Evolutionary conservation across 495 filamentous ascomycete genomes (phyloP).

Genomic region (Arthonia radiata): DNA sequence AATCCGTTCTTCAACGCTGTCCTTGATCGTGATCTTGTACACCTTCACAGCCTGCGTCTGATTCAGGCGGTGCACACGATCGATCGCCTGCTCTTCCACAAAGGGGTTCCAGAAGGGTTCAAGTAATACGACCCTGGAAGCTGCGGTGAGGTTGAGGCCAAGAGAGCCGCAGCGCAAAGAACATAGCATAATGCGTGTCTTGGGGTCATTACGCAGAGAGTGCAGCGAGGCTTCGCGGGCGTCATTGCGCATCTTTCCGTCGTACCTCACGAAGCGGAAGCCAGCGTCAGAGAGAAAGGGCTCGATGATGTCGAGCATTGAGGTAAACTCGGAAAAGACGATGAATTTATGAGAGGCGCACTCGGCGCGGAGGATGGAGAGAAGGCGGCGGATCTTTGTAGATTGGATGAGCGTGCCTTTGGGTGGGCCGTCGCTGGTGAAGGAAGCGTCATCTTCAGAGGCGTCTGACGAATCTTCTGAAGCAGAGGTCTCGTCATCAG

Average conservation of each 20-base stretch:
- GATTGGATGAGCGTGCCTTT: conserved; percentile 31
- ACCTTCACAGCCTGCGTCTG: conserved; percentile 85
- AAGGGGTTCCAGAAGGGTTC: conserved; percentile 99
- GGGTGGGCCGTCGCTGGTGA: conserved; percentile 5
- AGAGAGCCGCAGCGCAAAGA: conserved; percentile 79
- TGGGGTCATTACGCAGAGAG: conserved; percentile 43
- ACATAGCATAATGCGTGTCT: conserved; percentile 62
- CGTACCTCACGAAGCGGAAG: conserved; percentile 66
- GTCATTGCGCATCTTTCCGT: conserved; percentile 89
- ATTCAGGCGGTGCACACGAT: conserved; percentile 87
- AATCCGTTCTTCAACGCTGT: conserved; percentile 79
- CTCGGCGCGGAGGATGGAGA: conserved; percentile 60
- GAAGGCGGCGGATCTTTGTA: conserved; percentile 70
- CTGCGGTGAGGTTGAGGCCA: conserved; percentile 83
- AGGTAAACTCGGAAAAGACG: conserved; percentile 92
- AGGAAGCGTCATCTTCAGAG: conserved; percentile 4
- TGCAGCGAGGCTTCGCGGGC: conserved; percentile 65
- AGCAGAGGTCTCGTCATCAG: conserved; percentile 24
- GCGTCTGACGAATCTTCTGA: conserved; percentile 2
- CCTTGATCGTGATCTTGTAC: conserved; percentile 68
- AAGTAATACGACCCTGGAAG: conserved; percentile 76
- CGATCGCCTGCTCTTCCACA: conserved; percentile 95
- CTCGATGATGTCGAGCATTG: conserved; percentile 90
- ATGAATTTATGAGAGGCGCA: conserved; percentile 69
- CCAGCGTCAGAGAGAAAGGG: conserved; percentile 56